Evolutionary conservation across 2,329 filamentous ascomycete species (phyloP), one percentile per base, ranked within the genome.

Genomic region (Colletotrichum sp.): DNA sequence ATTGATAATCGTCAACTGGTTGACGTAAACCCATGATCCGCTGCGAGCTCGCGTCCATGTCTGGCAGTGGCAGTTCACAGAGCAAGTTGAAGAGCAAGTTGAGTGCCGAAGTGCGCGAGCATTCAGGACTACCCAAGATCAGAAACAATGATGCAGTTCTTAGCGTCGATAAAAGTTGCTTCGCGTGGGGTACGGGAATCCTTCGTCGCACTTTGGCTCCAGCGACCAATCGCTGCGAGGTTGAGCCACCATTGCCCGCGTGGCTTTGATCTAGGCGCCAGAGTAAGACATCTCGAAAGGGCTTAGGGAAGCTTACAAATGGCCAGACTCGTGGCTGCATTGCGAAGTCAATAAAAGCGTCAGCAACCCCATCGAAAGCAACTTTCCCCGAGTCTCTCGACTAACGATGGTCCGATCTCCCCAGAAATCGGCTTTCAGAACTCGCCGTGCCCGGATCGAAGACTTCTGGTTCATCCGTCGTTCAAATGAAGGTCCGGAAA

Each of bases 111-210:
- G n/a, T n/a, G n/a, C n/a, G n/a, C 26, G 18, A n/a, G 18, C 10
- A 60, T n/a, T n/a, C n/a, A n/a, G n/a, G 13, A 61, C 18, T 13
- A 32, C 9, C 18, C 10, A 18, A 32, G 1, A 6, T 2, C 7
- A n/a, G 2, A 16, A 2, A 61, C 28, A 32, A 26, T 12, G 10
- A 55, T 34, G 30, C 28, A 63, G 32, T 24, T 57, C 14, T 66
- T 65, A 65, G 55, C 28, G 55, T 70, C 71, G 65, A 32, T 28
- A 55, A 70, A 73, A 73, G 66, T 64, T 70, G 71, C 71, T 24
- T 32, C 24, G 6, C 12, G 71, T 64, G 71, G 71, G 71, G 57
- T 16, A 36, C 1, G 9, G 30, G 7, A 68, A 68, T 48, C 43
- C 55, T 60, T 59, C 14, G 48, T 52, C 43, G 43, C 43, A 21